Conservation (phyloP, 2,329 filamentous ascomycete species). For the Aphanocladium album region DNA sequence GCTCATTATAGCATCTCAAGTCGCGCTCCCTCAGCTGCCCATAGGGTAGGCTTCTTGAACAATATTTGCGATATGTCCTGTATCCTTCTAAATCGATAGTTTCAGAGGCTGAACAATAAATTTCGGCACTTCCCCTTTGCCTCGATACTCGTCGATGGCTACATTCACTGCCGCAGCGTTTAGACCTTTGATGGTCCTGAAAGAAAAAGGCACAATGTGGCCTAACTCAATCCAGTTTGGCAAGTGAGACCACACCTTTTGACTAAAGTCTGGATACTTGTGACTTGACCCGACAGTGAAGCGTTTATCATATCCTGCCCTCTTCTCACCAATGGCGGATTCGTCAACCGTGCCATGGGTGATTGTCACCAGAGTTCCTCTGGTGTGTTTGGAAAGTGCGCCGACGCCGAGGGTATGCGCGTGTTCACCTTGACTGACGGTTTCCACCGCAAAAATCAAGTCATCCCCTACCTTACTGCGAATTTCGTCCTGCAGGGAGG, state of each 20-base stretch:
- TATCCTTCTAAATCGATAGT: background rate
- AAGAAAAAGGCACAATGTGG: background rate
- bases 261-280: background rate
- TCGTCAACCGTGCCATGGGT: background rate
- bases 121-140: background rate
- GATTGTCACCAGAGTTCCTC: background rate
- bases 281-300: background rate
- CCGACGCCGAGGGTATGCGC: background rate
- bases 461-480: background rate
- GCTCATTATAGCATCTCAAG: no score
- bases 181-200: background rate
- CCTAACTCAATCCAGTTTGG: background rate
- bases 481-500: background rate
- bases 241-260: background rate
- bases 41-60: no score
- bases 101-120: background rate
- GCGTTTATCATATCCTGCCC: background rate
- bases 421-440: background rate
- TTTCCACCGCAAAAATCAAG: background rate
- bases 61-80: background rate
- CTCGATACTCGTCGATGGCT: background rate
- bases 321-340: background rate
- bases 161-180: background rate
- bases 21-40: no score
- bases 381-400: background rate